These are phyloP conservation scores for Chlorociboria aeruginascens DNA, from an alignment of 495 filamentous ascomycete genomes.

Conservation along the genomic window DNA sequence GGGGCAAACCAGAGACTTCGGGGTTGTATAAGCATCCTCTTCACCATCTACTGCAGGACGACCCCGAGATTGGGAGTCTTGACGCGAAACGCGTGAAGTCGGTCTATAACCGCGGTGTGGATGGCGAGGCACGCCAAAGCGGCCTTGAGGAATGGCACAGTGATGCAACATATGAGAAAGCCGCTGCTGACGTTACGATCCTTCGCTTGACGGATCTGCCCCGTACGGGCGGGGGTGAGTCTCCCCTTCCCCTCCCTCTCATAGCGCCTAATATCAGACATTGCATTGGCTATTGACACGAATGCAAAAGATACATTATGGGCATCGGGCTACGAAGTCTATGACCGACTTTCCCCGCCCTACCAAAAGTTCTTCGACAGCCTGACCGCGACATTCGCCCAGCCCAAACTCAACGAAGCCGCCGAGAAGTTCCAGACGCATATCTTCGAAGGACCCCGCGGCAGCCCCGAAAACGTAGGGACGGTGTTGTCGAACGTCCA, in stretches of 20 bases:
- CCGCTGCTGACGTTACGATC: constrained; percentile 52
- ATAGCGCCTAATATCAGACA: too few relatives aligned
- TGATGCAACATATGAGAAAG: constrained; percentile 57
- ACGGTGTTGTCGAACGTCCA: constrained; percentile 48
- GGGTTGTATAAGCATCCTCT: constrained; percentile 65
- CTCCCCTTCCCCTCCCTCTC: constrained; percentile 37
- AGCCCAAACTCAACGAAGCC: constrained; percentile 40
- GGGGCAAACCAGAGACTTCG: constrained; percentile 53
- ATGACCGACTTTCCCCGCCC: constrained; percentile 55
- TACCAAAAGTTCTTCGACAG: constrained; percentile 55
- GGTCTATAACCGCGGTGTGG: constrained; percentile 31
- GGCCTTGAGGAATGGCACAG: constrained; percentile 47
- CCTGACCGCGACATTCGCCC: constrained; percentile 51
- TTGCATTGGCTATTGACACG: too few relatives aligned
- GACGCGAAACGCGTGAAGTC: constrained; percentile 45
- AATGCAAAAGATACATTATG: background rate
- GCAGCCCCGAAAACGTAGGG: constrained; percentile 56
- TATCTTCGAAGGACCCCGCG: constrained; percentile 41
- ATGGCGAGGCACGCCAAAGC: constrained; percentile 19
- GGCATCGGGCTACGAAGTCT: constrained; percentile 52
- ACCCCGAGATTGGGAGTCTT: constrained; percentile 67
- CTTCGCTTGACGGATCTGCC: constrained; percentile 50
- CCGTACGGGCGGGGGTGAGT: constrained; percentile 53
- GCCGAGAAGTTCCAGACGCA: constrained; percentile 41
- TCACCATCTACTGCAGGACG: constrained; percentile 49